Conservation (phyloP, 78 protist genomes). For the Andalucia godoyi region DNA sequence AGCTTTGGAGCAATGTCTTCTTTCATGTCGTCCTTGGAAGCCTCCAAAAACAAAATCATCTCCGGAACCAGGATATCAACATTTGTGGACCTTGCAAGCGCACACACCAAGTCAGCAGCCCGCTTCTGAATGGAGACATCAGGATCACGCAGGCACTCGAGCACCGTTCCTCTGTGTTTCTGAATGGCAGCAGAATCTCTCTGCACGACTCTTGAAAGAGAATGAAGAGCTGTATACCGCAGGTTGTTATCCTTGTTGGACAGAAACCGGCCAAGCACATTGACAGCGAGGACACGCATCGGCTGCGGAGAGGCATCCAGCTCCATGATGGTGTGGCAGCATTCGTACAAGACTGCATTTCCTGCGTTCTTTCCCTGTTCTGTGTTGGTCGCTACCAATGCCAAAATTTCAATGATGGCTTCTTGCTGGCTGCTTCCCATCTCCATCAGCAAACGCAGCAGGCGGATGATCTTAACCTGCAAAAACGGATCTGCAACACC, state of each 20-base stretch:
- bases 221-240: slow-evolving; percentile 72
- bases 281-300: slow-evolving; percentile 73
- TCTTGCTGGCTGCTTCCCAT: slow-evolving; percentile 57
- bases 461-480: slow-evolving; percentile 76
- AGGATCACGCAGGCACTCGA: slow-evolving; percentile 93
- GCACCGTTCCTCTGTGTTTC: slow-evolving; percentile 81
- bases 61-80: slow-evolving; percentile 26
- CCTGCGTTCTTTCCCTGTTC: slow-evolving; percentile 81
- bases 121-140: slow-evolving; percentile 93
- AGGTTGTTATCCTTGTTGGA: slow-evolving; percentile 84
- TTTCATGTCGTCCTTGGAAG: slow-evolving; percentile 62
- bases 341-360: slow-evolving; percentile 90
- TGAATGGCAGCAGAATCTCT: slow-evolving; percentile 84
- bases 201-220: slow-evolving; percentile 54
- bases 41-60: slow-evolving; percentile 15
- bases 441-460: slow-evolving; percentile 69
- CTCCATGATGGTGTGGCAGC: slow-evolving; percentile 83
- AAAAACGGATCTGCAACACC: slow-evolving; percentile 97
- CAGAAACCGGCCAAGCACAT: slow-evolving; percentile 89
- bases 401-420: slow-evolving; percentile 87
- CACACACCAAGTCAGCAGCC: slow-evolving; percentile 83
- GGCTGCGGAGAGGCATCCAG: slow-evolving; percentile 24
- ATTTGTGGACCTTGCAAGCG: slow-evolving; percentile 64
- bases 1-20: slow-evolving; percentile 48
- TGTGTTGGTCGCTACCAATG: slow-evolving; percentile 92